Base-by-base conservation (phyloP, 805 yeast species). In the Saccharomycopsis sp. region DNA sequence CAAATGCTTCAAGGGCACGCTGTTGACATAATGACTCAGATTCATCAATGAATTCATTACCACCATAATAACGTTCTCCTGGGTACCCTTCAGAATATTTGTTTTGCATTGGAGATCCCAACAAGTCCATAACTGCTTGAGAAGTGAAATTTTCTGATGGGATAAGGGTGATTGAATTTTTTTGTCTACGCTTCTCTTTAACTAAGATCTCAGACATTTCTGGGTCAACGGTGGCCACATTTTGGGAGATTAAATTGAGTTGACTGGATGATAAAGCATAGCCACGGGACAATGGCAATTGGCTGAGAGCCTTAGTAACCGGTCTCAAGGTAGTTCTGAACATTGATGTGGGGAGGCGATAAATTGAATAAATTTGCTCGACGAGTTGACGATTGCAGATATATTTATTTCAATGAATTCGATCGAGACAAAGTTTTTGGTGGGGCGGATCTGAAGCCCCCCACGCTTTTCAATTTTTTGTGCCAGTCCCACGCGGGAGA, bases 71-170 rank as follows among this genome's bases (percentile, higher is more conserved):
- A 67, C 98, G 81, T 53, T 95, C 97, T 55, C 97, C 97, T 50
- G 98, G 98, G 71, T 93, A 90, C 52, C 98, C 98, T 71, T 93
- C 98, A 32, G 97, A 88, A 72, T 93, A 93, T 74, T 93, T 93
- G 79, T 93, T 93, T 65, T 85, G 85, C 96, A 93, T 87, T 64
- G 94, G 96, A 41, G 97, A 83, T 55, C 98, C 98, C 59, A 90
- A 79, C 27, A 95, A 86, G 60, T 93, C 97, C 71, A 90, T 85
- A 38, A 93, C 98, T 34, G 97, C 85, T 56, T 84, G 84, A 44
- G 97, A 85, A 46, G 98, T 93, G 73, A 90, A 89, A 69, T 93
- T 93, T 72, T 93, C 98, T 44, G 96, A 85, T 26, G 98, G 96
- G 65, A 93, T 93, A 64, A 93, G 76, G 38, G 86, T 90, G 57